Evolutionary conservation across 805 yeast genomes (phyloP).

Genomic region (Saturnispora quitensis): DNA sequence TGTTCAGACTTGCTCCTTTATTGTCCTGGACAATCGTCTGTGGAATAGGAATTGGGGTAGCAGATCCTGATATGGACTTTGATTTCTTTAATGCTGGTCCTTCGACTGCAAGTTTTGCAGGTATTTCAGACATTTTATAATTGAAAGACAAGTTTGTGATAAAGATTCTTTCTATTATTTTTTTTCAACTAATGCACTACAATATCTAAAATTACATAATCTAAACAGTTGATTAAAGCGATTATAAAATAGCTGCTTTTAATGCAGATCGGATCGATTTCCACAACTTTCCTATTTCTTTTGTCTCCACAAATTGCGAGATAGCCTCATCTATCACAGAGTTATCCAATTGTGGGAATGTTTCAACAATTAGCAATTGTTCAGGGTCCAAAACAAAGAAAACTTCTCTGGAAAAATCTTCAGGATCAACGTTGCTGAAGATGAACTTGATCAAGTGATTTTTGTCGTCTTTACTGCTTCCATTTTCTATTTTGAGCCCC

Average conservation of each 20-base stretch:
- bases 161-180: background rate
- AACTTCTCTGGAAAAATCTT: conserved; percentile 35
- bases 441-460: conserved; percentile 30
- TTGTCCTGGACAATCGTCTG: conserved; percentile 9
- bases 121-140: background rate
- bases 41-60: conserved; percentile 21
- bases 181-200: background rate
- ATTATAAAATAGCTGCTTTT: background rate
- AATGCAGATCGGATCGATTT: conserved; percentile 25
- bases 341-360: conserved; percentile 28
- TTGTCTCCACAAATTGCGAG: conserved; percentile 19
- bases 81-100: conserved; percentile 5
- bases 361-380: conserved; percentile 25
- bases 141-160: background rate
- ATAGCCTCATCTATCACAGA: conserved; percentile 15
- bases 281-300: conserved; percentile 28
- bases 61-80: conserved; percentile 9
- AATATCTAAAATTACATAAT: background rate
- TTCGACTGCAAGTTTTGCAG: background rate
- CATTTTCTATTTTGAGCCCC: conserved; percentile 36
- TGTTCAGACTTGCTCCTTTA: background rate
- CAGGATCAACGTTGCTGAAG: conserved; percentile 39
- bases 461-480: conserved; percentile 25
- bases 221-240: background rate
- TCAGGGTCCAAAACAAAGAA: conserved; percentile 35